These are phyloP conservation scores for Fusarium zealandicum DNA, from an alignment of 2,329 filamentous ascomycete genomes.

Conservation along the genomic window DNA sequence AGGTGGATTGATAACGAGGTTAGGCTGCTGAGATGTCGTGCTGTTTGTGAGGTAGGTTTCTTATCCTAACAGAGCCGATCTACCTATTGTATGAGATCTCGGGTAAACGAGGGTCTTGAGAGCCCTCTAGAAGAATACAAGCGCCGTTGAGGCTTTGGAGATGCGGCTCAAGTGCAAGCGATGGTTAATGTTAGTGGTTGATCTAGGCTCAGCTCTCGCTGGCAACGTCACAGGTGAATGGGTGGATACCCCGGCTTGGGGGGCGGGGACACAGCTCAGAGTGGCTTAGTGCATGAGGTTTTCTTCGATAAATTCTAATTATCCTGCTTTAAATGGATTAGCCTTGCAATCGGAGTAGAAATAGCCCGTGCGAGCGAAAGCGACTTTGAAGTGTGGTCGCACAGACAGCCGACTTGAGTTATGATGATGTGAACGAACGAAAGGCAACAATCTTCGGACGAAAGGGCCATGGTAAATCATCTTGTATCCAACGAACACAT, in stretches of 20 bases:
- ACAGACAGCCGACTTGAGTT: no score
- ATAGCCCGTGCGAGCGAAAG: constrained; percentile 25
- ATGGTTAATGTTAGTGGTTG: constrained; percentile 2
- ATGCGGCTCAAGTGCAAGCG: constrained; percentile 7
- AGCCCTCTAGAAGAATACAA: constrained; percentile 7
- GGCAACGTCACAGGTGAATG: neutral
- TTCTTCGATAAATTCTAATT: neutral
- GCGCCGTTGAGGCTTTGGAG: constrained; percentile 1
- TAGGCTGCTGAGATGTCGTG: neutral
- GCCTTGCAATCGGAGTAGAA: neutral
- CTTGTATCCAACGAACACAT: no score
- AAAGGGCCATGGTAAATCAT: no score
- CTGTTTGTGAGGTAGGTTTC: neutral
- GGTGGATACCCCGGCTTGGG: neutral
- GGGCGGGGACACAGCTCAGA: neutral
- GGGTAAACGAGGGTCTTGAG: constrained; percentile 18
- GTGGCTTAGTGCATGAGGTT: neutral
- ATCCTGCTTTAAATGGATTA: neutral
- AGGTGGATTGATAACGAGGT: constrained; percentile 9
- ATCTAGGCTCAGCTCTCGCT: neutral
- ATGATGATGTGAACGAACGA: no score
- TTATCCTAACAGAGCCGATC: neutral
- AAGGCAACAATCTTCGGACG: no score
- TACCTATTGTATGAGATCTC: neutral
- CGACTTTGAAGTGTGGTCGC: neutral